A percentile compares a stretch with the other conserved stretches of the same genome.
These are phyloP conservation scores for Saccharomyces eubayanus DNA, from an alignment of 805 yeast species.

Conservation along the genomic window DNA sequence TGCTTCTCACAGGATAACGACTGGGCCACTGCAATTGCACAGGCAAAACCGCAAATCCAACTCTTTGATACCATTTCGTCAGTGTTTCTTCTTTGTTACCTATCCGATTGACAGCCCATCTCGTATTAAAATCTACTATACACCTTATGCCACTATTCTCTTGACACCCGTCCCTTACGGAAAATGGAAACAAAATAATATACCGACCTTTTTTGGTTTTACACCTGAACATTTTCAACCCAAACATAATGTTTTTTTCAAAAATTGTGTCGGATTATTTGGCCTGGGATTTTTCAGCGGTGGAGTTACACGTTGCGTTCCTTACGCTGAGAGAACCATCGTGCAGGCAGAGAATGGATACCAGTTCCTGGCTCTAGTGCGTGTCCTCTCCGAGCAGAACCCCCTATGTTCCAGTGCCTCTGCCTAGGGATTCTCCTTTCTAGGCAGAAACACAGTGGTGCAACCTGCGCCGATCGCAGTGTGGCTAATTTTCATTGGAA, in stretches of 20 bases:
- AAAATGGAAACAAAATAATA: background rate
- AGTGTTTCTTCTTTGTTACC: background rate
- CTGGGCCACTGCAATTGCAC: background rate
- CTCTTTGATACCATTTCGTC: background rate
- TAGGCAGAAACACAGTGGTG: background rate
- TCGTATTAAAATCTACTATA: background rate
- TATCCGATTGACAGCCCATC: background rate
- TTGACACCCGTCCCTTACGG: background rate
- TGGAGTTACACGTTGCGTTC: background rate
- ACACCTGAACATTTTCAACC: background rate
- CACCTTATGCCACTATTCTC: background rate
- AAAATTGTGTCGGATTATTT: background rate
- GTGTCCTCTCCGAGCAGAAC: background rate
- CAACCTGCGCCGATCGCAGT: background rate
- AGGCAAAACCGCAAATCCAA: background rate
- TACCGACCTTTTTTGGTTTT: background rate
- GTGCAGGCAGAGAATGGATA: no score
- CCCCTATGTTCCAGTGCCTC: background rate
- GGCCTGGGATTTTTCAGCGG: background rate
- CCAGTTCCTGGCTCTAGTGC: no score
- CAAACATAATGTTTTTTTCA: background rate
- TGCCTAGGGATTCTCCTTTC: background rate
- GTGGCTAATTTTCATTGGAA: background rate
- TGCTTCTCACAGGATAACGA: constrained; percentile 16
- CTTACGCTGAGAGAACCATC: no score